Base-by-base conservation (phyloP, 352 stramenopile species). In the Peronosclerospora sorghi region DNA sequence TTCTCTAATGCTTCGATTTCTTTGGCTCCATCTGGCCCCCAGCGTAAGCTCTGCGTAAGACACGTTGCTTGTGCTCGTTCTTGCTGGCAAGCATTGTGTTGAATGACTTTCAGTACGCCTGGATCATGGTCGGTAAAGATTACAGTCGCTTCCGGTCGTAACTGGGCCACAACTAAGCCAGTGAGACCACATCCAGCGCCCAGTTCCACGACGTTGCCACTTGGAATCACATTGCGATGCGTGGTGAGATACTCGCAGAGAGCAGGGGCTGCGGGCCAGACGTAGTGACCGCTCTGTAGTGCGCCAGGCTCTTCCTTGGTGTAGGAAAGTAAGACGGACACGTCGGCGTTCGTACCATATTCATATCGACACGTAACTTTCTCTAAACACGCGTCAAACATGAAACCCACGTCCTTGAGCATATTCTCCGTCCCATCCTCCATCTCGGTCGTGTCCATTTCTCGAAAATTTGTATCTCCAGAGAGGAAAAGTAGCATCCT, bases 111-210 rank as follows among this genome's bases (percentile, higher is more conserved):
- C 40, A 88, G 68, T 21, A 88, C 75, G n/a, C 75, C 75, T 1
- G 75, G 75, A 43, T 88, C 73, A 40, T 88, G 75, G 57, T 88
- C 75, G 12, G 75, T 88, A 47, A 88, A 86, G 40, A 86, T 74
- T 38, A 88, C 68, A 4, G 57, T 74, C 19, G 70, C 71, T 7
- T 70, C 54, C 0, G 75, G 63, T 38, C 62, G 54, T 13, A 87
- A 49, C 57, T 87, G 75, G 1, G 75, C 72, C 35, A 83, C 64
- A 14, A 60, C 68, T 6, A 87, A 57, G 18, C 75, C 71, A 19
- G 68, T 77, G 32, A 88, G 62, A 0, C 70, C 75, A 26, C 68
- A 88, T 1, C 75, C 75, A 8, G 75, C 73, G 30, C 75, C 75
- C 2, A 88, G 49, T 45, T 88, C 75, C 29, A 88, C 68, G 45